Conservation (phyloP, 1,284 basidiomycete genomes). For the Porogramme epimiltina region DNA sequence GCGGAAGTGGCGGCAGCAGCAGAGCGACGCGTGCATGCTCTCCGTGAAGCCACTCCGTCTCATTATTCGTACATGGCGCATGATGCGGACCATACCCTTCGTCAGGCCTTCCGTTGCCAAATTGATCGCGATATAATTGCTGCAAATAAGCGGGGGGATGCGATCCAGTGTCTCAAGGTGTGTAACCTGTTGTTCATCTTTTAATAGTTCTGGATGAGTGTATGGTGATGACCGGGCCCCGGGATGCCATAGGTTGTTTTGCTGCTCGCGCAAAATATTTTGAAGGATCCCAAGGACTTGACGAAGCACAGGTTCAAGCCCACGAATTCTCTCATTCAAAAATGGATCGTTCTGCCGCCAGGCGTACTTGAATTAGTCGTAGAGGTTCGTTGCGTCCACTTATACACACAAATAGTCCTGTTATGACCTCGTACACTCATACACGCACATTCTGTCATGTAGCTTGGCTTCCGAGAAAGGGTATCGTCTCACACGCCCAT, state of each 20-base stretch:
- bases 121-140: constrained; percentile 12
- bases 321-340: constrained; percentile 64
- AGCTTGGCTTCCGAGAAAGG: constrained; percentile 72
- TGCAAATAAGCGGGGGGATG: background rate
- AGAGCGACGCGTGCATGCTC: background rate
- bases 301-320: constrained; percentile 72
- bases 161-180: constrained; percentile 16
- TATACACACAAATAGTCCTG: background rate
- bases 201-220: too few species aligned
- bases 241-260: constrained; percentile 41
- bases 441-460: too few species aligned
- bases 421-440: background rate
- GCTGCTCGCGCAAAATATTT: constrained; percentile 66
- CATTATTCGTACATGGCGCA: constrained; percentile 3
- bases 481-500: constrained; percentile 38
- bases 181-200: background rate
- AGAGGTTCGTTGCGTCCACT: constrained; percentile 31
- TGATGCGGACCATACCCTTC: constrained; percentile 9
- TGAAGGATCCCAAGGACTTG: constrained; percentile 64
- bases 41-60: background rate
- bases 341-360: constrained; percentile 55
- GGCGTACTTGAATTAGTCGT: constrained; percentile 76
- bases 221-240: too few species aligned
- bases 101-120: constrained; percentile 8
- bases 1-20: constrained; percentile 3